phyloP scores from a whole-genome alignment of 208 protist species.

The Leishmania lainsoni region DNA sequence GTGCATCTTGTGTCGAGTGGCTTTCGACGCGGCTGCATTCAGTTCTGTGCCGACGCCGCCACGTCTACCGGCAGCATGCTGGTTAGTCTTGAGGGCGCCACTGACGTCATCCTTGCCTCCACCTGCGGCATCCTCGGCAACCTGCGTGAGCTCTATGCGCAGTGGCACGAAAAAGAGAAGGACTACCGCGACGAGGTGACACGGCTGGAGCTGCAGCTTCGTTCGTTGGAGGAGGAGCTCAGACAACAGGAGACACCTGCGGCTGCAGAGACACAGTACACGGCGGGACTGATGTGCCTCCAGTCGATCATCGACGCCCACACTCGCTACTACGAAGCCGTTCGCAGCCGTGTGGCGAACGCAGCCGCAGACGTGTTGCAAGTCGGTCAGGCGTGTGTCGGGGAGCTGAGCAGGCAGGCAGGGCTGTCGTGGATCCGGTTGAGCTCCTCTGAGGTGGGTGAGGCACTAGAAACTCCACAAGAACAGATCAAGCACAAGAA shows the following conservation, averaged over 20 bases:
- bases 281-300: slow-evolving; percentile 52
- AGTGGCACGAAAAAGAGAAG: slow-evolving; percentile 54
- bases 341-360: slow-evolving; percentile 33
- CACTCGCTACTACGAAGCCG: slow-evolving; percentile 56
- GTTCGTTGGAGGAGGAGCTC: slow-evolving; percentile 38
- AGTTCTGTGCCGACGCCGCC: slow-evolving; percentile 50
- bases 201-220: slow-evolving; percentile 56
- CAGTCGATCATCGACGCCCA: slow-evolving; percentile 63
- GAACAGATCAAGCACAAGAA: neutral
- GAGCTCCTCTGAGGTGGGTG: slow-evolving; percentile 4
- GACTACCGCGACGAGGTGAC: slow-evolving; percentile 69
- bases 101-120: slow-evolving; percentile 49
- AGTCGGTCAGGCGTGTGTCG: slow-evolving; percentile 17
- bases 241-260: slow-evolving; percentile 47
- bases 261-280: slow-evolving; percentile 63
- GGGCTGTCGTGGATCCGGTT: slow-evolving; percentile 14
- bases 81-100: slow-evolving; percentile 57
- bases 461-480: neutral
- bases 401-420: slow-evolving; percentile 18
- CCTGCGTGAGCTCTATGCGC: slow-evolving; percentile 56
- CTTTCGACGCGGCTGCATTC: slow-evolving; percentile 41
- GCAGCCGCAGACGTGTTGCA: slow-evolving; percentile 25
- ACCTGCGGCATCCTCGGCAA: slow-evolving; percentile 40
- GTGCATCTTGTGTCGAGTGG: slow-evolving; percentile 34
- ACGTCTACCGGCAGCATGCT: slow-evolving; percentile 53